These are phyloP conservation scores for Hirsutella rhossiliensis DNA, from an alignment of 2,329 filamentous ascomycete genomes.

Conservation along the genomic window DNA sequence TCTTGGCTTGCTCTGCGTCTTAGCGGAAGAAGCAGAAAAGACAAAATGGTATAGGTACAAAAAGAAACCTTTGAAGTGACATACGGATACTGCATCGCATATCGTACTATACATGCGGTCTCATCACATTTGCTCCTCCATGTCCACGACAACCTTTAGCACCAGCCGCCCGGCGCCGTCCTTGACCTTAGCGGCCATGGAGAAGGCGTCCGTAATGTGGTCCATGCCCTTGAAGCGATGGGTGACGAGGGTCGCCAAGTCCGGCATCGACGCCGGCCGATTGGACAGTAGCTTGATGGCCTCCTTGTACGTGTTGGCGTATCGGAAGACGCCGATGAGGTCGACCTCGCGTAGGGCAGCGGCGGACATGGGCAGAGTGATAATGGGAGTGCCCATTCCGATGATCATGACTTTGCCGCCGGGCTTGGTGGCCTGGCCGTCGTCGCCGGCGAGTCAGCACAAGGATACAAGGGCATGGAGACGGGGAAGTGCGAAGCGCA, in stretches of 20 bases:
- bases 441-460: background rate
- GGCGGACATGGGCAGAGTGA: constrained; percentile 56
- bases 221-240: constrained; percentile 56
- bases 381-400: constrained; percentile 60
- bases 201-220: constrained; percentile 54
- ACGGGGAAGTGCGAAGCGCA: background rate
- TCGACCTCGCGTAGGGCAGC: constrained; percentile 60
- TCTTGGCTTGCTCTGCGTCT: too few relatives aligned
- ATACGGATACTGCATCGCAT: too few relatives aligned
- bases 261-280: constrained; percentile 40
- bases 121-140: constrained; percentile 11
- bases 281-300: constrained; percentile 39
- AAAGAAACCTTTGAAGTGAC: too few relatives aligned
- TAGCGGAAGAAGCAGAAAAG: too few relatives aligned
- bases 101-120: background rate
- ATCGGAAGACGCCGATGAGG: constrained; percentile 59
- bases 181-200: constrained; percentile 58
- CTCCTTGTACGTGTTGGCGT: constrained; percentile 60
- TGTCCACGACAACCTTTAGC: constrained; percentile 58
- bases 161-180: constrained; percentile 60
- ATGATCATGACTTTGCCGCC: constrained; percentile 61
- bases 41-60: too few relatives aligned
- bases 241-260: constrained; percentile 57
- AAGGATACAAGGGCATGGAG: too few relatives aligned
- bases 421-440: constrained; percentile 39